Base-by-base conservation (phyloP, 805 yeast species). In the Gaillardinia entomophila region DNA sequence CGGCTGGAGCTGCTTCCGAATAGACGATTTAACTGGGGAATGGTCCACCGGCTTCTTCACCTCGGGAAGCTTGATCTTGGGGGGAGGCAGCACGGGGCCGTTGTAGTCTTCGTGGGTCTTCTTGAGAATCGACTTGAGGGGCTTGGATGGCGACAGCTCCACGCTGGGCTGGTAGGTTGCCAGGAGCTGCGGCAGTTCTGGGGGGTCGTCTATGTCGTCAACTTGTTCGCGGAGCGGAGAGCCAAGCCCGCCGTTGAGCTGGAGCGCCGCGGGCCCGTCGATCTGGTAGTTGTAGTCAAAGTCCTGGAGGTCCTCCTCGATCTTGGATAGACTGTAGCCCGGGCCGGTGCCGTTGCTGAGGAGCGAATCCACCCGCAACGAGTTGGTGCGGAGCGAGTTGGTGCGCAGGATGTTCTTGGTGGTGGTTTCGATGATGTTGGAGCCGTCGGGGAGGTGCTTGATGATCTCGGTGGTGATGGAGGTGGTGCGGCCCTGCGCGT, bases 381-480 rank as follows among this genome's bases (percentile, higher is more conserved):
- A 51, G 29, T 45, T 51, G 31, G 38, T 38, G 20, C 61, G 42
- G 29, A 55, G 38, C 4, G 63, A 55, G 37, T 58, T 62, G 12
- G 48, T 35, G 19, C 69, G 43, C 13, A 66, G 60, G 6, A 62
- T 54, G 36, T 62, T 64, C 36, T 58, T 63, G 10, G 69, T 62
- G 13, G 62, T 64, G 3, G 68, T 65, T 42, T 66, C 71, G 29
- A 62, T 60, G 16, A 66, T 51, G 33, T 62, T 63, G 12, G 68
- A 55, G 4, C 72, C 72, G 38, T 37, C 44, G 16, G 45, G 36
- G 40, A 70, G 48, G 30, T 65, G 61, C 40, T 72, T 66, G 17
- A 75, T 60, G 0, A 77, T 73, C 26, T 71, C 71, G 26, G 68
- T 73, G 2, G 79, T 74, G 27, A 76, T 71, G 3, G 79, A 73